phyloP scores from a whole-genome alignment of 495 filamentous ascomycete genomes.

The Hyaloscypha variabilis region DNA sequence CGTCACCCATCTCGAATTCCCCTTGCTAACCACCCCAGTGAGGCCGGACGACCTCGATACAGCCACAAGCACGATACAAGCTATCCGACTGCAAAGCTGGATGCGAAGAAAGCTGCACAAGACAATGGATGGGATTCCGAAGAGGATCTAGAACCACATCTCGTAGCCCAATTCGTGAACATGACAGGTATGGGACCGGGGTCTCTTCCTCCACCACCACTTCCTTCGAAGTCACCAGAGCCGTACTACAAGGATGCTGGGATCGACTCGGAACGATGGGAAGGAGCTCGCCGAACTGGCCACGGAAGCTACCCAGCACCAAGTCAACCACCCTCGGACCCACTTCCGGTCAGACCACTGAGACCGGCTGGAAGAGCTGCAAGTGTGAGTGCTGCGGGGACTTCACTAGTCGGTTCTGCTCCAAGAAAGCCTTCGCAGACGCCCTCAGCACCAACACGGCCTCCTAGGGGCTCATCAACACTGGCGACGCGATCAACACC shows the following conservation, averaged over 20 bases:
- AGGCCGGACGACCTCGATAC: neutral
- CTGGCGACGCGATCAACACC: no score
- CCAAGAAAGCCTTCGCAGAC: no score
- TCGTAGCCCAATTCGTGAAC: no score
- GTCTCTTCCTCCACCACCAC: neutral
- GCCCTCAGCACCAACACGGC: no score
- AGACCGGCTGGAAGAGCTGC: no score
- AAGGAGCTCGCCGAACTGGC: neutral
- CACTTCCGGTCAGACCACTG: neutral
- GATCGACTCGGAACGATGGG: conserved; percentile 2
- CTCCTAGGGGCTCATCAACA: no score
- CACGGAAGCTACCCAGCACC: neutral
- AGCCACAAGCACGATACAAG: no score
- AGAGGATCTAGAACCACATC: neutral
- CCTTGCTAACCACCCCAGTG: neutral
- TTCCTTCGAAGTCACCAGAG: neutral
- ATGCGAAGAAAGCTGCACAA: neutral
- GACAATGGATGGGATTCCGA: neutral
- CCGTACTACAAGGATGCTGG: neutral
- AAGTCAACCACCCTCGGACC: neutral
- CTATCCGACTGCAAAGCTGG: neutral
- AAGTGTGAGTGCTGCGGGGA: no score
- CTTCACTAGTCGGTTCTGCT: no score
- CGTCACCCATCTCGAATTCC: neutral
- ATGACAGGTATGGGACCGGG: neutral